Percentiles rank a stretch among this genome's conserved stretches.
Evolutionary conservation across 106 monocot genomes (phyloP).

Genomic region (Dendrobium officinale): DNA sequence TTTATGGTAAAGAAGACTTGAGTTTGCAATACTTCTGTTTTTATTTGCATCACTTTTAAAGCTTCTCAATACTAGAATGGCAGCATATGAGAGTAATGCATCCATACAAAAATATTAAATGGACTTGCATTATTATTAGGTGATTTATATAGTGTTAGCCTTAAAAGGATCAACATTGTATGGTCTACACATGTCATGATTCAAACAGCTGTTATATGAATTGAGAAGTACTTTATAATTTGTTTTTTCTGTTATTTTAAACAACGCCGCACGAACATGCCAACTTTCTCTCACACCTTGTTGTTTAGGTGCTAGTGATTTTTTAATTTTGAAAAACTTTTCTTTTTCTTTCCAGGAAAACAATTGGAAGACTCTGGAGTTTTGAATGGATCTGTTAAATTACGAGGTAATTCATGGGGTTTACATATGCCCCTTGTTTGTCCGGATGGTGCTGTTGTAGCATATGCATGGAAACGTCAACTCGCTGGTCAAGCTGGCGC

Average conservation of each 20-base stretch:
- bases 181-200: neutral
- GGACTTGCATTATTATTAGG: neutral
- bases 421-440: slow-evolving; percentile 99
- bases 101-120: neutral
- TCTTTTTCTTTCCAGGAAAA: slow-evolving; percentile 49
- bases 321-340: neutral
- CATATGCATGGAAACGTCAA: slow-evolving; percentile 99
- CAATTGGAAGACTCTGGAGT: slow-evolving; percentile 95
- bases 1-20: no score
- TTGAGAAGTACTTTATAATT: no score
- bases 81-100: neutral
- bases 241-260: no score
- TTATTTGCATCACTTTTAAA: no score
- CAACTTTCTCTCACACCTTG: no score
- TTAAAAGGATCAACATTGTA: no score
- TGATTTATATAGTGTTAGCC: neutral
- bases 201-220: neutral
- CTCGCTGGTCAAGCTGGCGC: slow-evolving; percentile 98
- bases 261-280: no score
- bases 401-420: slow-evolving; percentile 91
- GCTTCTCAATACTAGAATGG: neutral
- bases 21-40: no score
- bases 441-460: slow-evolving; percentile 96
- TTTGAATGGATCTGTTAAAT: slow-evolving; percentile 59
- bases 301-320: neutral